Base-by-base conservation (phyloP, 176 grass and related monocot species). In the Poa pratensis region DNA sequence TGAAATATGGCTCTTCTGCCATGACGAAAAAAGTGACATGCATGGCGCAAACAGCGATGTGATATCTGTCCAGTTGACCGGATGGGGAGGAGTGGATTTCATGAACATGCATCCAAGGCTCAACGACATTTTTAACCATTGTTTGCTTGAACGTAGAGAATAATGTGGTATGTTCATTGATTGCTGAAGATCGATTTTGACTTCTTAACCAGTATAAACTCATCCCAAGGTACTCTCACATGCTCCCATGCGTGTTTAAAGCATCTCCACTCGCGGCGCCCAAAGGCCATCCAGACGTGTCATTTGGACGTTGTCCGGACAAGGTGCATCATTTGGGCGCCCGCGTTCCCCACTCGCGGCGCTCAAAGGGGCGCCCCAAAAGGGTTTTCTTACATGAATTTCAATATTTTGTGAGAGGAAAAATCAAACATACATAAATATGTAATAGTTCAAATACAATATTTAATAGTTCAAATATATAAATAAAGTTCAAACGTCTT, bases 191-290 rank as follows among this genome's bases (percentile, higher is more conserved):
- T 78, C 76, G 62, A 27, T 60, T 82, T 82, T 83, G 54, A 73
- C 66, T 48, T 24, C 14, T 49, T 43, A 23, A 78, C 17, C 63
- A 28, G 49, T 48, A 48, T 42, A 81, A 69, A 66, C 24, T 51
- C 37, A 1, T 61, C 40, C 42, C 72, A 63, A 63, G 77, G 52
- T 43, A 89, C 43, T 11, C 83, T 51, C 43, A 43, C 24, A 82
- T 66, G 45, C 78, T 51, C 71, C 51, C 71, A 75, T 75, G 71
- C 64, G 86, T 86, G 88, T 55, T 45, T n/a, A n/a, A n/a, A n/a
- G n/a, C n/a, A n/a, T n/a, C n/a, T n/a, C n/a, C n/a, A n/a, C n/a
- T n/a, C n/a, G n/a, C n/a, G n/a, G n/a, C n/a, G n/a, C n/a, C n/a
- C n/a, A n/a, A n/a, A n/a, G n/a, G n/a, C n/a, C n/a, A n/a, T n/a